A percentile compares a stretch with the other conserved stretches of the same genome.
These are phyloP conservation scores for Phalaenopsis hybrid DNA, from an alignment of 116 monocot genomes.

Conservation along the genomic window DNA sequence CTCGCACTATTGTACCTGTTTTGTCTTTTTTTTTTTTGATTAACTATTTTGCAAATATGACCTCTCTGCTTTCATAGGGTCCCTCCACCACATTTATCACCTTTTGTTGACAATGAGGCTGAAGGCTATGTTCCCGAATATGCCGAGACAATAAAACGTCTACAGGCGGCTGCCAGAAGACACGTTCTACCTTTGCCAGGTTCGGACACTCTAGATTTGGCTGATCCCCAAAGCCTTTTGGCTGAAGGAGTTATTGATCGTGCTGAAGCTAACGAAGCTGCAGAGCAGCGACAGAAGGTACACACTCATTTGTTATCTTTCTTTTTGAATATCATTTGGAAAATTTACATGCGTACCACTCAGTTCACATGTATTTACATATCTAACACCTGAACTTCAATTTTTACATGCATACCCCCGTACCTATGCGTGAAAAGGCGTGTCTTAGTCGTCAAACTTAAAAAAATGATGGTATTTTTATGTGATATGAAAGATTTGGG, in stretches of 20 bases:
- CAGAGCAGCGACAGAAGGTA: constrained; percentile 65
- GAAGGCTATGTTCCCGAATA: constrained; percentile 96
- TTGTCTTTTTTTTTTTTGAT: not conserved
- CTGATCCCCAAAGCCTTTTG: constrained; percentile 46
- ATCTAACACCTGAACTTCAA: too few relatives aligned
- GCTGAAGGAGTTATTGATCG: constrained; percentile 76
- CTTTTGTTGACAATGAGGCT: constrained; percentile 90
- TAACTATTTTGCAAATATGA: not conserved
- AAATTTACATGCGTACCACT: too few relatives aligned
- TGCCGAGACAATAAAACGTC: constrained; percentile 76
- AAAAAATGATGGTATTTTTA: too few relatives aligned
- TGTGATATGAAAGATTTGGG: too few relatives aligned
- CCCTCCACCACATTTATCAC: constrained; percentile 91
- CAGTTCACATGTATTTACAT: too few relatives aligned
- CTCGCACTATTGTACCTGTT: not conserved
- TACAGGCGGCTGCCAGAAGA: constrained; percentile 66
- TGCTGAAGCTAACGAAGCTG: constrained; percentile 70
- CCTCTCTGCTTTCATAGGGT: constrained; percentile 30
- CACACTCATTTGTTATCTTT: not conserved
- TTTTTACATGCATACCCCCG: too few relatives aligned
- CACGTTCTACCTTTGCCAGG: constrained; percentile 82
- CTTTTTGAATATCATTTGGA: not conserved
- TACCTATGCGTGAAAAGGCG: too few relatives aligned
- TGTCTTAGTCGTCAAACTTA: too few relatives aligned
- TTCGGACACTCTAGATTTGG: constrained; percentile 34